These are phyloP conservation scores for Fraxinus cuspidata DNA, from an alignment of 257 asterid genomes.

Conservation along the genomic window DNA sequence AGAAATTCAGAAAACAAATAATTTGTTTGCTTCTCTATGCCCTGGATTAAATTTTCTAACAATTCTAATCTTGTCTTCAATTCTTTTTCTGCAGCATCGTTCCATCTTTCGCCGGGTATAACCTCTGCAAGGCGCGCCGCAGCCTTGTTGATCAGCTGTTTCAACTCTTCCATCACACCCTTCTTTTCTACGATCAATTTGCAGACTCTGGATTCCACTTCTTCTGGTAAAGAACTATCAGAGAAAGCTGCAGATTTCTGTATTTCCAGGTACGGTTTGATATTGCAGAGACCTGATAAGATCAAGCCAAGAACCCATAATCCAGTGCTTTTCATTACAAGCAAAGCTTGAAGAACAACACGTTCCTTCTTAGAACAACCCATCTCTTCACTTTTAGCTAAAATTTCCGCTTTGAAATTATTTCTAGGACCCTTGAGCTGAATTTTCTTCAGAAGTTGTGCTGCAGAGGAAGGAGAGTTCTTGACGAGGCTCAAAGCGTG, in stretches of 20 bases:
- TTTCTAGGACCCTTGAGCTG: slow-evolving; percentile 21
- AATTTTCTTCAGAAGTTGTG: slow-evolving; percentile 28
- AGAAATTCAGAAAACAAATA: slow-evolving; percentile 51
- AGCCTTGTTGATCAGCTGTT: slow-evolving; percentile 41
- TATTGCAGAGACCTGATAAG: slow-evolving; percentile 30
- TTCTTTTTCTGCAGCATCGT: slow-evolving; percentile 24
- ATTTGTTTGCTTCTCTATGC: slow-evolving; percentile 44
- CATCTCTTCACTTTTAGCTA: slow-evolving; percentile 31
- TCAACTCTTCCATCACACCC: slow-evolving; percentile 46
- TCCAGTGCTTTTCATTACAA: slow-evolving; percentile 34
- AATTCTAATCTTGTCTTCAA: slow-evolving; percentile 39
- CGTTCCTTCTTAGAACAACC: slow-evolving; percentile 38
- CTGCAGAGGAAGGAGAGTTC: slow-evolving; percentile 27
- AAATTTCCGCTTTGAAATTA: slow-evolving; percentile 27
- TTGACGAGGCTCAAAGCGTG: slow-evolving; percentile 41
- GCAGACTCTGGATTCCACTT: slow-evolving; percentile 39
- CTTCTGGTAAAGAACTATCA: slow-evolving; percentile 38
- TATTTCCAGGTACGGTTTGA: slow-evolving; percentile 20
- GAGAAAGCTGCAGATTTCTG: slow-evolving; percentile 30
- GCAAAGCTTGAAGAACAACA: slow-evolving; percentile 38
- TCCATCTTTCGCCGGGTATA: neutral
- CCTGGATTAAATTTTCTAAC: slow-evolving; percentile 39
- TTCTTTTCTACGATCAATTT: slow-evolving; percentile 27
- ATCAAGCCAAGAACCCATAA: slow-evolving; percentile 51
- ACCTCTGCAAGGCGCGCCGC: slow-evolving; percentile 18